A percentile compares a stretch with the other conserved stretches of the same genome.
Evolutionary conservation across 768 basidiomycete genomes (phyloP).

Genomic region (Tylopilus intermedius): DNA sequence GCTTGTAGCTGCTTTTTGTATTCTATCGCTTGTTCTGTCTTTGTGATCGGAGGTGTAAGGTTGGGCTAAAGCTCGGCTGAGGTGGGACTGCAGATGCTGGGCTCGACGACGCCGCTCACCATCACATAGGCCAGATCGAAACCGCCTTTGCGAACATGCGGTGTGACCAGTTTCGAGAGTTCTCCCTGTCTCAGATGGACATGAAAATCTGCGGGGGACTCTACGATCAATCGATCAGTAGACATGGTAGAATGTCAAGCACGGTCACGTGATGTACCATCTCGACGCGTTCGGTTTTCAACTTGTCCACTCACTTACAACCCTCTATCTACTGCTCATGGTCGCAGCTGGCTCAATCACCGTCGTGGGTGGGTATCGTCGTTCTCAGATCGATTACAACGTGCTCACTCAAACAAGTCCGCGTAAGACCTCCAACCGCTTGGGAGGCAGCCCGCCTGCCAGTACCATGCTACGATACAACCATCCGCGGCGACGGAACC

Average conservation of each 20-base stretch:
- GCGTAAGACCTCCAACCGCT: constrained; percentile 81
- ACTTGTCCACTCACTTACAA: constrained; percentile 9
- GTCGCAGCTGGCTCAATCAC: constrained; percentile 84
- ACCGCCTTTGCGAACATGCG: constrained; percentile 87
- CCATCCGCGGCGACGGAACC: constrained; percentile 79
- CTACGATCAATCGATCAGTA: constrained; percentile 16
- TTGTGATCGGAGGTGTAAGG: constrained; percentile 81
- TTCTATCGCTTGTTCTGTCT: constrained; percentile 69
- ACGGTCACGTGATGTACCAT: constrained; percentile 27
- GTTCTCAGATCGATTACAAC: not conserved
- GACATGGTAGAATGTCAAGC: constrained; percentile 24
- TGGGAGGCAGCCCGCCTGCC: constrained; percentile 86
- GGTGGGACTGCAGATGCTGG: constrained; percentile 3
- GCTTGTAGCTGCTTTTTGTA: constrained; percentile 73
- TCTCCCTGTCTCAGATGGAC: constrained; percentile 91
- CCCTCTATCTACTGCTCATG: constrained; percentile 38
- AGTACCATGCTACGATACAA: constrained; percentile 62
- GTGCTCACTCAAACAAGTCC: constrained; percentile 48
- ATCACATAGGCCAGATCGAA: constrained; percentile 94
- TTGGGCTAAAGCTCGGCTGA: constrained; percentile 64
- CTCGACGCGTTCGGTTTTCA: constrained; percentile 30
- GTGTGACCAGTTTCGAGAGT: constrained; percentile 77
- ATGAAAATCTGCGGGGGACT: constrained; percentile 87
- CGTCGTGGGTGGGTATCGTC: constrained; percentile 59
- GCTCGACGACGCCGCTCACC: constrained; percentile 44